These are phyloP conservation scores for Angophora floribunda DNA, from an alignment of 345 rosid species.

Conservation along the genomic window DNA sequence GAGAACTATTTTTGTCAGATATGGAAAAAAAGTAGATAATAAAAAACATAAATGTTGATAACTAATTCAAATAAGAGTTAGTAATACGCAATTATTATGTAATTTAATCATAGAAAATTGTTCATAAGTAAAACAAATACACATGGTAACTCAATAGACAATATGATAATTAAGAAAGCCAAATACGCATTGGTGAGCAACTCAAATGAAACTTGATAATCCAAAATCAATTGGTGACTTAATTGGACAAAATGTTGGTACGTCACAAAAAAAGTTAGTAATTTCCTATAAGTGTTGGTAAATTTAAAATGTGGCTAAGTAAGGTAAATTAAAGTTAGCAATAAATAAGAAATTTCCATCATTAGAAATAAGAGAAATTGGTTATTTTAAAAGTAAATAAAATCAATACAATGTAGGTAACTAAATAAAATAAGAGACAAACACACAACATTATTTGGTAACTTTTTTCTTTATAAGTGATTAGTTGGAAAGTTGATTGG, in stretches of 20 bases:
- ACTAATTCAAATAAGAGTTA: not conserved
- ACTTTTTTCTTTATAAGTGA: not conserved
- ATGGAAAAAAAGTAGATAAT: not conserved
- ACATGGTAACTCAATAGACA: not conserved
- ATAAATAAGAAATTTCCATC: too few species aligned
- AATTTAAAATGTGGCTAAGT: too few species aligned
- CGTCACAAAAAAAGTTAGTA: not conserved
- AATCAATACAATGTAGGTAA: too few species aligned
- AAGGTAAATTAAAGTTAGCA: too few species aligned
- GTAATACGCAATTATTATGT: not conserved
- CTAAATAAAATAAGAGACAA: too few species aligned
- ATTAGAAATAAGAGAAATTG: too few species aligned
- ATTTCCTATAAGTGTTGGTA: too few species aligned
- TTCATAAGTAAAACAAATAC: not conserved
- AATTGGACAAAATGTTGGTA: not conserved
- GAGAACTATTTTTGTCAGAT: not conserved
- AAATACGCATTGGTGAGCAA: not conserved
- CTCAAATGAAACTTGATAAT: not conserved
- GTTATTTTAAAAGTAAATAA: too few species aligned
- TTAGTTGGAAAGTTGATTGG: not conserved
- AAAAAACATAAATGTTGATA: too few species aligned
- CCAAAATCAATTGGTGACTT: not conserved
- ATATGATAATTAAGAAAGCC: not conserved
- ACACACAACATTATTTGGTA: not conserved
- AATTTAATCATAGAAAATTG: not conserved